phyloP scores from a whole-genome alignment of 225 moss, liverwort and hornwort genomes.

The Marchantia paleacea region DNA sequence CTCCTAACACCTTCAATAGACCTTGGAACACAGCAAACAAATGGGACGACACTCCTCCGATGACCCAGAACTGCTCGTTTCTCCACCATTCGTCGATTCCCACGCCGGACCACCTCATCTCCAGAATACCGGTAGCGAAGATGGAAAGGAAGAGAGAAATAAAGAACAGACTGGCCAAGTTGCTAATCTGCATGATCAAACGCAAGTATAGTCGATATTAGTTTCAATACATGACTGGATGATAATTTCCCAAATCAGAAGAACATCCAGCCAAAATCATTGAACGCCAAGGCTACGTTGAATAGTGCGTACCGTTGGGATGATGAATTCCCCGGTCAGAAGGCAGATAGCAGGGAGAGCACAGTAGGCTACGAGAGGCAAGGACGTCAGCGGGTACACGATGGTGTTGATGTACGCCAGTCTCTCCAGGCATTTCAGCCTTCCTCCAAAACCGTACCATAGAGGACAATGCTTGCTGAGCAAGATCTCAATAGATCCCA shows the following conservation, averaged over 20 bases:
- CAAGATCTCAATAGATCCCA: constrained; percentile 87
- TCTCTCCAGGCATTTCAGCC: constrained; percentile 85
- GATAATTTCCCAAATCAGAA: background rate
- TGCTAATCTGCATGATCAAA: constrained; percentile 66
- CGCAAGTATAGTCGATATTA: background rate
- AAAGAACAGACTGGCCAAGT: constrained; percentile 84
- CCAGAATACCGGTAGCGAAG: constrained; percentile 87
- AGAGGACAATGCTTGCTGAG: constrained; percentile 92
- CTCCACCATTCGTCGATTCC: constrained; percentile 99
- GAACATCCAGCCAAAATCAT: background rate
- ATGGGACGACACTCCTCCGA: constrained; percentile 89
- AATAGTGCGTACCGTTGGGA: constrained; percentile 60
- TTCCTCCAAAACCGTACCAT: constrained; percentile 85
- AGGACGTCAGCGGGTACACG: constrained; percentile 80
- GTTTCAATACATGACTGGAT: too few species aligned
- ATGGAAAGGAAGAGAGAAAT: constrained; percentile 84
- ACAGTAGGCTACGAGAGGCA: constrained; percentile 93
- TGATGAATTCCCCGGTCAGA: constrained; percentile 92
- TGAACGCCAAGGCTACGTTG: too few species aligned
- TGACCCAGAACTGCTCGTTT: constrained; percentile 98
- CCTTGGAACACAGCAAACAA: constrained; percentile 92
- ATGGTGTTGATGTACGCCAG: constrained; percentile 89
- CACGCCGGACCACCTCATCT: constrained; percentile 89
- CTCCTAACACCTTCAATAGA: constrained; percentile 88
- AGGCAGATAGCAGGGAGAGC: constrained; percentile 87